phyloP scores from a whole-genome alignment of 371 early-diverging fungal species.

The Mortierella sp. region DNA sequence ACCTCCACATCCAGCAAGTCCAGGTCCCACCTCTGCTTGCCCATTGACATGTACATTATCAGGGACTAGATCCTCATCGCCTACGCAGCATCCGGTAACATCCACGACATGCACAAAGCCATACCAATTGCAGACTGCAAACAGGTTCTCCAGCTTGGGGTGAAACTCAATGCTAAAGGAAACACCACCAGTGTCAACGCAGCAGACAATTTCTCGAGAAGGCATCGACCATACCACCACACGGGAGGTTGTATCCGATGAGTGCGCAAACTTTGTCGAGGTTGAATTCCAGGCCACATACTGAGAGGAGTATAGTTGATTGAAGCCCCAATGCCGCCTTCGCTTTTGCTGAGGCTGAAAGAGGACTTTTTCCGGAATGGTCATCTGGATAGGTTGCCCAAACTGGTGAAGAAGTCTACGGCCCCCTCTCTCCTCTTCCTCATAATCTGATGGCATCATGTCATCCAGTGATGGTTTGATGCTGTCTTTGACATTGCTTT shows the following conservation, averaged over 20 bases:
- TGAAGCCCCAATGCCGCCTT: not conserved
- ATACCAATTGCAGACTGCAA: conserved; percentile 69
- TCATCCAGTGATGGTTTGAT: conserved; percentile 14
- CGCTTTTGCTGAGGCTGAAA: conserved; percentile 7
- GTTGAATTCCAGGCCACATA: conserved; percentile 69
- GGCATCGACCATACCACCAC: conserved; percentile 67
- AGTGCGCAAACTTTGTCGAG: conserved; percentile 68
- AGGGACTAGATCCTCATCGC: conserved; percentile 38
- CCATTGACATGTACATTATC: conserved; percentile 14
- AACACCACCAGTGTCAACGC: conserved; percentile 66
- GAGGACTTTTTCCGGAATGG: conserved; percentile 28
- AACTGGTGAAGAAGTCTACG: conserved; percentile 38
- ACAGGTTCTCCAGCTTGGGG: conserved; percentile 65
- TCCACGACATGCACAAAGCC: conserved; percentile 72
- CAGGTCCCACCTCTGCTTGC: conserved; percentile 2
- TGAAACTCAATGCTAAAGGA: conserved; percentile 69
- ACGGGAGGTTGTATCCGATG: conserved; percentile 63
- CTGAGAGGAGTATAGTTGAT: conserved; percentile 57
- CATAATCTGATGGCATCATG: not conserved
- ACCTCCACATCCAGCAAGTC: conserved; percentile 22
- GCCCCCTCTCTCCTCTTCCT: not conserved
- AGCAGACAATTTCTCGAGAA: conserved; percentile 56
- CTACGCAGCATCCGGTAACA: conserved; percentile 48
- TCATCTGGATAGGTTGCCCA: conserved; percentile 28
- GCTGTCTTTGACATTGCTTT: not conserved